Evolutionary conservation across 441 rosid species (phyloP), one percentile per base, ranked within the genome.

Genomic region (Gossypium laxum): DNA sequence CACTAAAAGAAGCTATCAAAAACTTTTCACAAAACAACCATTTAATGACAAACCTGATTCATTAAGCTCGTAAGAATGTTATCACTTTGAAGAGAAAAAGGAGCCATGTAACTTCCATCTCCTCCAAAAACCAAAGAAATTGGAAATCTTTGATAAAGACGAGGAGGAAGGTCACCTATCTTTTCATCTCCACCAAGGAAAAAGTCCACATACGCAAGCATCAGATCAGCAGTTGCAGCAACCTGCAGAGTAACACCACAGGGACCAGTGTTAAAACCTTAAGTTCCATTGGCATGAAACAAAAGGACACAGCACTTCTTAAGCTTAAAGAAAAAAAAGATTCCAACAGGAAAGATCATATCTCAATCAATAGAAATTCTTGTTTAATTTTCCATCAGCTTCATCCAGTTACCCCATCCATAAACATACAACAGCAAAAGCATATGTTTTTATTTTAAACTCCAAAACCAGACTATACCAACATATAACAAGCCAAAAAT

Each of bases 101-200:
- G 88, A 61, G 96, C 79, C 96, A 90, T 85, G 84, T 90, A 92
- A 80, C 96, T 87, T 82, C 97, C 97, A 34, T 90, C 88, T 1
- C 97, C 96, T 70, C 97, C 96, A 80, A 90, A 90, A 59, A 85
- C 68, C 79, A 92, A 52, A 65, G 89, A 81, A 80, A 86, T 78
- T 48, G 97, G 96, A 73, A 90, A 80, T 81, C 93, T 92, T 77
- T 85, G 88, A 74, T 72, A 76, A 70, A 90, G 88, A 7, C 77
- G 80, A 78, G 91, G 88, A 77, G 96, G 97, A 73, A 90, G 92
- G 81, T 87, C 34, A 24, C 15, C 61, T 82, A 94, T 85, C 80
- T 88, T 92, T 81, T 92, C 97, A 78, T 92, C 97, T 18, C 97
- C 97, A 45, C 96, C 94, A 62, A 90, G 91, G 82, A 88, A 92